Evolutionary conservation across 2,329 filamentous ascomycete species (phyloP).

Genomic region (Magnaporthales sp.): DNA sequence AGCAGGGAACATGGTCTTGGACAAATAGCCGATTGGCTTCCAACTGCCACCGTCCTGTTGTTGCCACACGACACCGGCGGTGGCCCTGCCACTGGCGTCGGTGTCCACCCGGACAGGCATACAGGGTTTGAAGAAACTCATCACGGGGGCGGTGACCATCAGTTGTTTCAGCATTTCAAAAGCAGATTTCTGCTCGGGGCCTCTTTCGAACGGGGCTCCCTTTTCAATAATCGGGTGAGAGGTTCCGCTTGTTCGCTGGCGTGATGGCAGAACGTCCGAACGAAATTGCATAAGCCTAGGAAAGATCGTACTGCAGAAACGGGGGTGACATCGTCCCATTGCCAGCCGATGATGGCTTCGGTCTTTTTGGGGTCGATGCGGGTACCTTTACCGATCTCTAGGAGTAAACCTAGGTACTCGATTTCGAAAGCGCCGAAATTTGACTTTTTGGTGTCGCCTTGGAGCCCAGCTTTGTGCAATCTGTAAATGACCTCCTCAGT

Average conservation of each 20-base stretch:
- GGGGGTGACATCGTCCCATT: background rate
- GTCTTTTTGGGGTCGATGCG: background rate
- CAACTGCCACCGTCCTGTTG: background rate
- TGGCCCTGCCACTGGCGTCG: background rate
- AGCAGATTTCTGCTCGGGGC: background rate
- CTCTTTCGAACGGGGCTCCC: background rate
- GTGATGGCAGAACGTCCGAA: background rate
- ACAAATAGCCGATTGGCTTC: background rate
- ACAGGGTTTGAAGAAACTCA: background rate
- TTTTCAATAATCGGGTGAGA: background rate
- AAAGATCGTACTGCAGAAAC: background rate
- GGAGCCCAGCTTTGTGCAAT: no score
- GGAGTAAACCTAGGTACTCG: background rate
- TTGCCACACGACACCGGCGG: background rate
- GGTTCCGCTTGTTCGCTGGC: background rate
- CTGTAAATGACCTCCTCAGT: no score
- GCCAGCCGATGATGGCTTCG: background rate
- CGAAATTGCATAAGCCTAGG: background rate
- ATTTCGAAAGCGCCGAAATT: no score
- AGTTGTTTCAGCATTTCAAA: background rate
- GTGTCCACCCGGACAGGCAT: background rate
- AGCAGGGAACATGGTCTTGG: background rate
- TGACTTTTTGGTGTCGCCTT: no score
- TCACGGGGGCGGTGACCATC: background rate
- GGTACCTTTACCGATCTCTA: background rate